A percentile compares a stretch with the other conserved stretches of the same genome.
These are phyloP conservation scores for Paracoccidioides lutzii DNA, from an alignment of 2,329 filamentous ascomycete genomes.

Conservation along the genomic window DNA sequence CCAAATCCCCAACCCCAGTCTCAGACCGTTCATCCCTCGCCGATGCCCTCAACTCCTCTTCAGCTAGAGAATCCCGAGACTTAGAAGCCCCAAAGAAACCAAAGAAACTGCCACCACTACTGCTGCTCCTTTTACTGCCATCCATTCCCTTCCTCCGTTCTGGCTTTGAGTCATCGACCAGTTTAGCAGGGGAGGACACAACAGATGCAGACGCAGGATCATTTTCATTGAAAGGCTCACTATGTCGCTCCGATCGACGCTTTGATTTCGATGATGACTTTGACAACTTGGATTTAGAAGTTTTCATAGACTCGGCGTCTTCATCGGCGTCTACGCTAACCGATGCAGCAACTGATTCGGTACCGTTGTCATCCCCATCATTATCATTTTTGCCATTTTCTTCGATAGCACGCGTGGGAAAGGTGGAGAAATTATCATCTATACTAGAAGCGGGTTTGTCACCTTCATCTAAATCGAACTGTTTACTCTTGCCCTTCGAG, in stretches of 20 bases:
- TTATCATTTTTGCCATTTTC: background rate
- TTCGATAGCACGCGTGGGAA: background rate
- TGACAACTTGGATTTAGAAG: slow-evolving; percentile 11
- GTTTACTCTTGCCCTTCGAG: slow-evolving; percentile 10
- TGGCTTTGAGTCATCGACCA: slow-evolving; percentile 20
- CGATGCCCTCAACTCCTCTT: background rate
- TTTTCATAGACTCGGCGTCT: slow-evolving; percentile 14
- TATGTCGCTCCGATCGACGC: slow-evolving; percentile 15
- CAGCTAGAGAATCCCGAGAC: slow-evolving; percentile 6
- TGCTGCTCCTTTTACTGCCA: background rate
- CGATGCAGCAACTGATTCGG: slow-evolving; percentile 11
- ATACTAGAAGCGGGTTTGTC: background rate
- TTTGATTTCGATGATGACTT: slow-evolving; percentile 12
- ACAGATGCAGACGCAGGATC: slow-evolving; percentile 19
- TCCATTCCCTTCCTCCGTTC: slow-evolving; percentile 22
- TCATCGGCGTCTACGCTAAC: slow-evolving; percentile 5
- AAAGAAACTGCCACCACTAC: slow-evolving; percentile 17
- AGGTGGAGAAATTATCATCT: no score
- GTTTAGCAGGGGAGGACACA: slow-evolving; percentile 21
- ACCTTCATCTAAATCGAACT: background rate
- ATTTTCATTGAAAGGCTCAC: slow-evolving; percentile 12
- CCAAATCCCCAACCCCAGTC: slow-evolving; percentile 25
- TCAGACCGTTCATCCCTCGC: slow-evolving; percentile 27
- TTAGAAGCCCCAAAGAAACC: slow-evolving; percentile 23
- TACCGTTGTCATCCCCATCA: slow-evolving; percentile 12